phyloP scores from a whole-genome alignment of 495 filamentous ascomycete genomes.

The Hypoxylon perforatum region DNA sequence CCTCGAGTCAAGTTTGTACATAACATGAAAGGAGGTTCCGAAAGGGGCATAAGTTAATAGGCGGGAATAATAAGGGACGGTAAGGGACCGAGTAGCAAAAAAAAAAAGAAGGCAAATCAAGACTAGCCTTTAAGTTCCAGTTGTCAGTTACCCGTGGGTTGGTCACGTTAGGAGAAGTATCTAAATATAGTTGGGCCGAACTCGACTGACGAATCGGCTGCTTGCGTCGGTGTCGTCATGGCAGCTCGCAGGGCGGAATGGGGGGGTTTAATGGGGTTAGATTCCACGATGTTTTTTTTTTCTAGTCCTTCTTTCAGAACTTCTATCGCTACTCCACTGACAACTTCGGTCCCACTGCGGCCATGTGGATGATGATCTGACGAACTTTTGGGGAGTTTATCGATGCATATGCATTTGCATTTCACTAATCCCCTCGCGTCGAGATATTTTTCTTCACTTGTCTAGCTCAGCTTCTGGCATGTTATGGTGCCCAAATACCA shows the following conservation, averaged over 20 bases:
- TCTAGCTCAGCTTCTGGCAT: background rate
- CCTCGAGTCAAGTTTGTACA: background rate
- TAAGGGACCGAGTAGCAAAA: conserved; percentile 1
- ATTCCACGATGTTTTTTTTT: conserved; percentile 21
- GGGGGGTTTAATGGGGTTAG: background rate
- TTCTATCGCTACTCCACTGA: conserved; percentile 38
- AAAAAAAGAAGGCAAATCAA: conserved; percentile 16
- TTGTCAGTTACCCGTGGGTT: conserved; percentile 33
- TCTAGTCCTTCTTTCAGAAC: conserved; percentile 38
- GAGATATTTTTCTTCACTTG: conserved; percentile 12
- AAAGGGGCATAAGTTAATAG: conserved; percentile 9
- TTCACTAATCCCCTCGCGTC: conserved; percentile 27
- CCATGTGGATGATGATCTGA: conserved; percentile 29
- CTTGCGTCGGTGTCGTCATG: conserved; percentile 43
- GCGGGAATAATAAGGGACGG: conserved; percentile 18
- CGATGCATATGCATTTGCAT: conserved; percentile 17
- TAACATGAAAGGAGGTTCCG: conserved; percentile 12
- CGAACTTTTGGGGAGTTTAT: conserved; percentile 19
- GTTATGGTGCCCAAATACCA: background rate
- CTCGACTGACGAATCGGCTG: conserved; percentile 36
- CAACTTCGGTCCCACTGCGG: conserved; percentile 34
- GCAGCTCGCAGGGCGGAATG: conserved; percentile 17
- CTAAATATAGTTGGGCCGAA: conserved; percentile 41
- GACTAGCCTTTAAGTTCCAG: conserved; percentile 3
- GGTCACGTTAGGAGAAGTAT: conserved; percentile 24